Conservation (phyloP, 305 asterid species). For the Solanum aculeatissimum region DNA sequence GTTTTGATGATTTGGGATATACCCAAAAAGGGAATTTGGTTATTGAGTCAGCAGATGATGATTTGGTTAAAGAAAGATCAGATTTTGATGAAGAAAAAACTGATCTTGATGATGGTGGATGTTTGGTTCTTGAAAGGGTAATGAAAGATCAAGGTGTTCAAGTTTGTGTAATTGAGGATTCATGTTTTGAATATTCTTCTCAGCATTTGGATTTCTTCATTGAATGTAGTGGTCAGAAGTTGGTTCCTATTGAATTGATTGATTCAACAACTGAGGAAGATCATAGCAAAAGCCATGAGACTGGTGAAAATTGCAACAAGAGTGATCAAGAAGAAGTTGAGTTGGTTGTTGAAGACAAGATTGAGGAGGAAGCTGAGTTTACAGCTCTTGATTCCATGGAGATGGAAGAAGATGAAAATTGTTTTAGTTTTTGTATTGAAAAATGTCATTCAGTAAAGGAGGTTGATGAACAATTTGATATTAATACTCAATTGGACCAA, state of each 20-base stretch:
- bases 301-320: neutral
- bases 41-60: slow-evolving; percentile 26
- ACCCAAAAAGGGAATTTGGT: slow-evolving; percentile 21
- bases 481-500: neutral
- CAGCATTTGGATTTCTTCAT: slow-evolving; percentile 76
- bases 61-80: slow-evolving; percentile 3
- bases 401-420: slow-evolving; percentile 23
- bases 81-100: slow-evolving; percentile 6
- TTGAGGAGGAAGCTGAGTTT: slow-evolving; percentile 1
- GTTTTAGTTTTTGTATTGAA: slow-evolving; percentile 14
- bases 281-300: neutral
- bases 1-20: slow-evolving; percentile 50
- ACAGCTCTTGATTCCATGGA: slow-evolving; percentile 22
- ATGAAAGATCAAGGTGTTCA: slow-evolving; percentile 60
- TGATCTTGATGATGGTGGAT: neutral
- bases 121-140: neutral
- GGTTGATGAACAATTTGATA: neutral
- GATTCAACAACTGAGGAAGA: slow-evolving; percentile 45
- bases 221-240: slow-evolving; percentile 51
- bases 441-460: slow-evolving; percentile 6
- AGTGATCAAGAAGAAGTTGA: neutral
- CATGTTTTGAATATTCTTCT: slow-evolving; percentile 21
- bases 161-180: slow-evolving; percentile 17
- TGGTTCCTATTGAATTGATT: slow-evolving; percentile 63
- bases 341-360: neutral